Base-by-base conservation (phyloP, 2,329 filamentous ascomycete genomes). In the Curvularia lunata region DNA sequence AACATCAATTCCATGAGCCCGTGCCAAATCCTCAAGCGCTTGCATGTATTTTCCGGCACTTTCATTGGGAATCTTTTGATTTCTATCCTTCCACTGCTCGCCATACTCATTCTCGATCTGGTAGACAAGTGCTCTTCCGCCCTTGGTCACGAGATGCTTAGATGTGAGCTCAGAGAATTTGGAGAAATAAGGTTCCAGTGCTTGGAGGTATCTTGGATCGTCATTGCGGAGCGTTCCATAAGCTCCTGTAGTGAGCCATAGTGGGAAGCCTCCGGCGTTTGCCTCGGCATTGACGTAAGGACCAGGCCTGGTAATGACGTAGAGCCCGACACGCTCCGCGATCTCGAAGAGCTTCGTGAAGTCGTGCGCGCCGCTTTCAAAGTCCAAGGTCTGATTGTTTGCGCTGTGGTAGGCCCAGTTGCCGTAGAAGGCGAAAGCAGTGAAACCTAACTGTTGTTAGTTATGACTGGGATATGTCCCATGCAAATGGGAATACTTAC, bases 221-320 rank as follows among this genome's bases (percentile, higher is more conserved):
- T 86, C 81, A 53, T 85, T 78, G 30, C 85, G 77, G 16, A 86
- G 73, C 19, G 70, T 66, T 2, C 85, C 85, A 48, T 85, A 85
- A 25, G 78, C 84, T 42, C 85, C 86, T 0, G 86, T 87, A 0
- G 85, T 88, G 5, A 86, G 71, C 85, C 86, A 89, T 1, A 86
- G 75, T 0, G 86, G 85, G 55, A 87, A 85, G 0, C 86, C 86
- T 30, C 87, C 86, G 1, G 83, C 85, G 60, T 84, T 87, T 3
- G 85, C 80, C 67, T 88, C 87, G 1, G 86, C 86, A 60, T 88
- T 89, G 56, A 86, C 81, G 55, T 88, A 89, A 0, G 85, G 85
- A 0, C 86, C 86, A 0, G 85, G 84, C 0, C 86, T 78, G 1
- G 82, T 80, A 27, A 86, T 81, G 38, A 85, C 79, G 61, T 85